Conservation (phyloP, 2,329 filamentous ascomycete species). For the Colletotrichum siamense region DNA sequence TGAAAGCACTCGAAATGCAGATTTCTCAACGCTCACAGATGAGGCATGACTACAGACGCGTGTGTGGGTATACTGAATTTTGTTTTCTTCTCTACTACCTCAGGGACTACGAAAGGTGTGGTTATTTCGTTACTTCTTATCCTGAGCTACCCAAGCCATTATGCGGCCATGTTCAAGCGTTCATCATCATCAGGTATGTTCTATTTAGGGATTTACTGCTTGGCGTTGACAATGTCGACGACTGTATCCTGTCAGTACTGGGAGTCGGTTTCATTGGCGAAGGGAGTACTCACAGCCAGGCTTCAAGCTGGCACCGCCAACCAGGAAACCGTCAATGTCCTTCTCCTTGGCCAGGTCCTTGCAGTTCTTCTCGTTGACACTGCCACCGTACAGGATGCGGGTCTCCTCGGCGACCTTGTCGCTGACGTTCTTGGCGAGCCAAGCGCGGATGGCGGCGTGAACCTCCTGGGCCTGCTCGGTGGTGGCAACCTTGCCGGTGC, state of each 20-base stretch:
- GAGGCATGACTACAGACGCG: neutral
- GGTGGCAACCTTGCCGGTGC: slow-evolving; percentile 91
- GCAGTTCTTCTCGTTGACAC: slow-evolving; percentile 98
- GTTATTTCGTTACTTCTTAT: neutral
- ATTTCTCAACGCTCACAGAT: neutral
- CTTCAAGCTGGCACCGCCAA: slow-evolving; percentile 96
- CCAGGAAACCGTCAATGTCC: slow-evolving; percentile 98
- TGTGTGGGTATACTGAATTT: slow-evolving; percentile 7
- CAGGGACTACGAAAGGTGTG: neutral
- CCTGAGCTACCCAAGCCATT: neutral
- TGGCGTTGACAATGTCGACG: slow-evolving; percentile 66
- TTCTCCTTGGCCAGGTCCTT: slow-evolving; percentile 87
- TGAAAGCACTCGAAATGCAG: slow-evolving; percentile 1
- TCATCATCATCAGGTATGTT: slow-evolving; percentile 20
- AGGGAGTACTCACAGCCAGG: slow-evolving; percentile 74
- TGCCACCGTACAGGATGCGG: slow-evolving; percentile 94
- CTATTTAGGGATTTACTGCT: slow-evolving; percentile 42
- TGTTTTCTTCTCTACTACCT: neutral
- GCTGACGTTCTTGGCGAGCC: slow-evolving; percentile 81
- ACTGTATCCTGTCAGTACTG: slow-evolving; percentile 39
- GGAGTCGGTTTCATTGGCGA: neutral
- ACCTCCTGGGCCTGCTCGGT: slow-evolving; percentile 93
- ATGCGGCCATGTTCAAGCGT: neutral
- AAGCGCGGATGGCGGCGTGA: slow-evolving; percentile 88
- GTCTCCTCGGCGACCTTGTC: slow-evolving; percentile 82